A percentile compares a stretch with the other conserved stretches of the same genome.
These are phyloP conservation scores for Lactarius sanguifluus DNA, from an alignment of 768 basidiomycete species.

Conservation along the genomic window DNA sequence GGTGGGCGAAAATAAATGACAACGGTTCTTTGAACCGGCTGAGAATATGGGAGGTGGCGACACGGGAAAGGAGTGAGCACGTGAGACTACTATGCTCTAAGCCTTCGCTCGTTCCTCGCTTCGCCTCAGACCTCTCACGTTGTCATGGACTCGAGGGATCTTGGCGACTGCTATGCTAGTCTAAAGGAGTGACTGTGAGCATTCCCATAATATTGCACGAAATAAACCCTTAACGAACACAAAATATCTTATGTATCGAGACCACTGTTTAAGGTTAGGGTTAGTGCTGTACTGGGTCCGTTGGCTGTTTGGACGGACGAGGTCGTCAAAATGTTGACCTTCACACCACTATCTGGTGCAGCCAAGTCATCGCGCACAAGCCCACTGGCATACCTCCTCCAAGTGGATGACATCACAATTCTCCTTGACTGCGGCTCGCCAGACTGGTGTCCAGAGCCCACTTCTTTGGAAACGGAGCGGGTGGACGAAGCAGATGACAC, in stretches of 20 bases:
- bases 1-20: no score
- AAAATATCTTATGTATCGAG: not conserved
- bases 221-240: not conserved
- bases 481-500: constrained; percentile 36
- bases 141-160: no score
- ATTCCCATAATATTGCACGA: no score
- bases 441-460: constrained; percentile 71
- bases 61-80: no score
- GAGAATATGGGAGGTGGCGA: no score
- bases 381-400: constrained; percentile 82
- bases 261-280: constrained; percentile 96
- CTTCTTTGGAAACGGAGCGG: constrained; percentile 30
- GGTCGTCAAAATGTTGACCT: constrained; percentile 76
- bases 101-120: no score
- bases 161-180: no score
- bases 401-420: constrained; percentile 91
- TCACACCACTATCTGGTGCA: constrained; percentile 86
- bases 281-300: constrained; percentile 44
- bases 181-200: no score
- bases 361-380: constrained; percentile 63
- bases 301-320: not conserved
- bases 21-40: no score
- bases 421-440: constrained; percentile 94
- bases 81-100: no score
- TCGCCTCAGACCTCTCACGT: no score